Percentiles rank a stretch among this genome's conserved stretches.
Evolutionary conservation across 805 yeast species (phyloP).

Genomic region (Torulaspora quercuum): DNA sequence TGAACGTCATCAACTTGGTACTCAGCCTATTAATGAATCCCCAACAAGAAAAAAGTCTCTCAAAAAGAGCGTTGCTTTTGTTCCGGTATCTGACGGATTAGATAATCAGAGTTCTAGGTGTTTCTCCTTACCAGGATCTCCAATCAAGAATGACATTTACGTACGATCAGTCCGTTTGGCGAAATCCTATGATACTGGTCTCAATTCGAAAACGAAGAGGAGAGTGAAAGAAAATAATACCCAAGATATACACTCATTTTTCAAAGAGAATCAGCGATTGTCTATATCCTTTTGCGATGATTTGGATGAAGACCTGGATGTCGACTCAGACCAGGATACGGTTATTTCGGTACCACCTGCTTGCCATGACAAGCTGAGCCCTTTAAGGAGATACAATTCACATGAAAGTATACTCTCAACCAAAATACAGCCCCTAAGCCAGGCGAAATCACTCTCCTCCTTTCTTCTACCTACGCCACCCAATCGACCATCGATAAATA

Average conservation of each 20-base stretch:
- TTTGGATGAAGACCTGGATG: slow-evolving; percentile 16
- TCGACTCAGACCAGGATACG: slow-evolving; percentile 27
- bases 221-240: slow-evolving; percentile 8
- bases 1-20: slow-evolving; percentile 17
- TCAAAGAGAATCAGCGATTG: slow-evolving; percentile 35
- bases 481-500: slow-evolving; percentile 14
- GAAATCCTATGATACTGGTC: slow-evolving; percentile 30
- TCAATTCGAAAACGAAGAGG: slow-evolving; percentile 18
- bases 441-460: slow-evolving; percentile 6
- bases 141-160: slow-evolving; percentile 10
- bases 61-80: slow-evolving; percentile 8
- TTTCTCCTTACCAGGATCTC: slow-evolving; percentile 25
- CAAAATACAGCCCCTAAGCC: slow-evolving; percentile 8
- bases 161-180: slow-evolving; percentile 20
- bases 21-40: slow-evolving; percentile 9
- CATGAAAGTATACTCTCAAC: slow-evolving; percentile 35
- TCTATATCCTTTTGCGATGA: slow-evolving; percentile 34
- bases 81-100: not conserved
- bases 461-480: slow-evolving; percentile 10
- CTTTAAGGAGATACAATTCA: slow-evolving; percentile 33
- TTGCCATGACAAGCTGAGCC: slow-evolving; percentile 13
- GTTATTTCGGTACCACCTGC: slow-evolving; percentile 23
- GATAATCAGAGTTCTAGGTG: slow-evolving; percentile 9
- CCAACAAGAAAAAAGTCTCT: slow-evolving; percentile 11
- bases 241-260: slow-evolving; percentile 21